Conservation (phyloP, 805 yeast species). For the Teunomyces panamensis region DNA sequence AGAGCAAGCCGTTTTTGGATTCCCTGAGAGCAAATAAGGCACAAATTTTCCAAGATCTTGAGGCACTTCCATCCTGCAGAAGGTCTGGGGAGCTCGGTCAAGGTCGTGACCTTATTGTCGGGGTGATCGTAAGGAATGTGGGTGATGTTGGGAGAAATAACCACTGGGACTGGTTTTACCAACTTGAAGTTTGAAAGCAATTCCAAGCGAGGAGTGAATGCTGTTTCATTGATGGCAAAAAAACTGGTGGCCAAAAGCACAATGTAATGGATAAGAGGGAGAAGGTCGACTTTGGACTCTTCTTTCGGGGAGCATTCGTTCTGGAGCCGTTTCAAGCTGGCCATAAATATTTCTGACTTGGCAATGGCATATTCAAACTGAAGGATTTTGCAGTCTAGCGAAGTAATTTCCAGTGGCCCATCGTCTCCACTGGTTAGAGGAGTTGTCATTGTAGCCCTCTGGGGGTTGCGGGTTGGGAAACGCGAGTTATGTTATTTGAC, state of each 20-base stretch:
- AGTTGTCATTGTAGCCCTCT: not conserved
- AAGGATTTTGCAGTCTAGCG: conserved; percentile 54
- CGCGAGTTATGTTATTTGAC: not conserved
- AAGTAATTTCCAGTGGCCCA: conserved; percentile 10
- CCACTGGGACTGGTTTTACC: conserved; percentile 22
- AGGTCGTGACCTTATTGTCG: conserved; percentile 30
- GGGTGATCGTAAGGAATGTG: conserved; percentile 44
- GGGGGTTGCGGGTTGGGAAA: not conserved
- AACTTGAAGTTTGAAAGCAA: conserved; percentile 27
- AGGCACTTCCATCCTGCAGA: conserved; percentile 25
- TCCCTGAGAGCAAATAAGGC: conserved; percentile 31
- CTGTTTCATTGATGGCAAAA: conserved; percentile 36
- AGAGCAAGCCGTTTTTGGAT: conserved; percentile 33
- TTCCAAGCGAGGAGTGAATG: conserved; percentile 26
- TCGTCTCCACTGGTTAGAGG: not conserved
- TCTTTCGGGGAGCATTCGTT: not conserved
- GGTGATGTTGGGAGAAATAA: conserved; percentile 26
- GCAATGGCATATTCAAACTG: conserved; percentile 56
- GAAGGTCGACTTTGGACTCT: conserved; percentile 4
- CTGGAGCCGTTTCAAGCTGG: conserved; percentile 27
- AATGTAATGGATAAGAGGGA: conserved; percentile 36
- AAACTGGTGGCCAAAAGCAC: conserved; percentile 27
- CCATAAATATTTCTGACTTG: conserved; percentile 41
- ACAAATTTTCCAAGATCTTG: conserved; percentile 24
- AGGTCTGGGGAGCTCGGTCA: conserved; percentile 27